phyloP scores from a whole-genome alignment of 2,329 filamentous ascomycete genomes.

The Kalmusia sp. region DNA sequence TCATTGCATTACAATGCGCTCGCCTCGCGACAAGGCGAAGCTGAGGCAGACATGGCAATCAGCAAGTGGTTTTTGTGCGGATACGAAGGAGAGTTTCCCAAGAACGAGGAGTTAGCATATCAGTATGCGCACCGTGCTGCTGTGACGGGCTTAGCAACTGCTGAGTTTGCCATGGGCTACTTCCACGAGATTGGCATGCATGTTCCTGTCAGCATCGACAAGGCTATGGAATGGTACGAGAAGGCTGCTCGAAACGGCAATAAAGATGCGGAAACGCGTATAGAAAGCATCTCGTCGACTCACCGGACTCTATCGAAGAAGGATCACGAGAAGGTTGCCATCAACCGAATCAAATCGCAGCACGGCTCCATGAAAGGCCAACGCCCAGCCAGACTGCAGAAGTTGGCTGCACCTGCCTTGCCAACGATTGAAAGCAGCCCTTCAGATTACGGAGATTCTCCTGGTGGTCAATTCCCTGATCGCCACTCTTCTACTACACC shows the following conservation, averaged over 20 bases:
- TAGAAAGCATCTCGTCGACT: constrained; percentile 83
- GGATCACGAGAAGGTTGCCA: constrained; percentile 91
- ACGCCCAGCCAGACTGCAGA: constrained; percentile 53
- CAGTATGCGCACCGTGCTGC: constrained; percentile 90
- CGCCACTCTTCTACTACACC: constrained; percentile 48
- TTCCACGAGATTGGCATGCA: constrained; percentile 97
- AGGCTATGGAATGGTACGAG: constrained; percentile 89
- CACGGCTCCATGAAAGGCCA: constrained; percentile 60
- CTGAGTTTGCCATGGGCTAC: constrained; percentile 96
- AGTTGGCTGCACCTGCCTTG: constrained; percentile 44
- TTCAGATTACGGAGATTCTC: constrained; percentile 41
- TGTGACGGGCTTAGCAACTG: constrained; percentile 79
- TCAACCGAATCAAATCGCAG: constrained; percentile 77
- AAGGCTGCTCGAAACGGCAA: constrained; percentile 90
- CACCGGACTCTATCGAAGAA: constrained; percentile 80
- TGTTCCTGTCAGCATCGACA: constrained; percentile 80
- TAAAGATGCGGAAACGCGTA: constrained; percentile 80
- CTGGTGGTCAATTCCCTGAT: constrained; percentile 31
- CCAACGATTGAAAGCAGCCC: constrained; percentile 50
- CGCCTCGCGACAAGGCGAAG: constrained; percentile 87
- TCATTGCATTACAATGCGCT: constrained; percentile 96
- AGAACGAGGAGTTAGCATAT: constrained; percentile 94
- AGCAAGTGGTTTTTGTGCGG: constrained; percentile 99
- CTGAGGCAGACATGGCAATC: constrained; percentile 93
- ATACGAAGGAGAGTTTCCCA: constrained; percentile 88